phyloP scores from a whole-genome alignment of 208 protist genomes.

The Acanthamoeba castellanii region DNA sequence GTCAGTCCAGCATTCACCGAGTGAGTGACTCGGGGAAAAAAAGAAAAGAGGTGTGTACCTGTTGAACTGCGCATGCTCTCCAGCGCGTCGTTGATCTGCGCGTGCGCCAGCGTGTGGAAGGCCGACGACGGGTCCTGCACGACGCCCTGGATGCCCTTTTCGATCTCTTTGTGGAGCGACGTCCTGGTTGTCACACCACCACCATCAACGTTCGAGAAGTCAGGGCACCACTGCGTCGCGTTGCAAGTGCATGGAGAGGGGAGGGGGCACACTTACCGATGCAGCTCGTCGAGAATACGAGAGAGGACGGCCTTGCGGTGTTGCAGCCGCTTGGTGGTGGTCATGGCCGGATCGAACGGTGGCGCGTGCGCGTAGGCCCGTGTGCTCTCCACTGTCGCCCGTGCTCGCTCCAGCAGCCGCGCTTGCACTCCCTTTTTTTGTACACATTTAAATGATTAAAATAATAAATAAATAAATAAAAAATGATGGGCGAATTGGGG shows the following conservation, averaged over 20 bases:
- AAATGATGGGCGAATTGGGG: background rate
- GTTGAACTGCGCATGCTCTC: conserved; percentile 15
- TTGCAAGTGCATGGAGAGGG: background rate
- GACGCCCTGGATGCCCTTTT: conserved; percentile 28
- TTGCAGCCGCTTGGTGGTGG: conserved; percentile 39
- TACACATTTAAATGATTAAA: too few species aligned
- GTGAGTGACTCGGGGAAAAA: background rate
- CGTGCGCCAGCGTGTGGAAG: background rate
- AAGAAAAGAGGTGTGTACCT: background rate
- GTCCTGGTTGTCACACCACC: background rate
- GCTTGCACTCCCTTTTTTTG: background rate
- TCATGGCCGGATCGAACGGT: conserved; percentile 32
- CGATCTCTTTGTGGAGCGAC: conserved; percentile 4
- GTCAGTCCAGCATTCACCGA: background rate
- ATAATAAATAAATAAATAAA: too few species aligned
- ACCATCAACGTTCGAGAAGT: background rate
- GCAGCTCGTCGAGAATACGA: conserved; percentile 30
- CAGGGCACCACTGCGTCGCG: too few species aligned
- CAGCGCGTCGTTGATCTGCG: conserved; percentile 45
- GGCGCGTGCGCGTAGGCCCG: conserved; percentile 11
- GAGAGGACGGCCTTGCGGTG: conserved; percentile 23
- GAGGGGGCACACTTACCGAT: background rate
- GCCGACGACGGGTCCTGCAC: conserved; percentile 24
- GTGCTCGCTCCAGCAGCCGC: conserved; percentile 14
- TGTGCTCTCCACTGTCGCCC: conserved; percentile 26